Conservation (phyloP, 1,284 basidiomycete species). For the Vanrija humicola region DNA sequence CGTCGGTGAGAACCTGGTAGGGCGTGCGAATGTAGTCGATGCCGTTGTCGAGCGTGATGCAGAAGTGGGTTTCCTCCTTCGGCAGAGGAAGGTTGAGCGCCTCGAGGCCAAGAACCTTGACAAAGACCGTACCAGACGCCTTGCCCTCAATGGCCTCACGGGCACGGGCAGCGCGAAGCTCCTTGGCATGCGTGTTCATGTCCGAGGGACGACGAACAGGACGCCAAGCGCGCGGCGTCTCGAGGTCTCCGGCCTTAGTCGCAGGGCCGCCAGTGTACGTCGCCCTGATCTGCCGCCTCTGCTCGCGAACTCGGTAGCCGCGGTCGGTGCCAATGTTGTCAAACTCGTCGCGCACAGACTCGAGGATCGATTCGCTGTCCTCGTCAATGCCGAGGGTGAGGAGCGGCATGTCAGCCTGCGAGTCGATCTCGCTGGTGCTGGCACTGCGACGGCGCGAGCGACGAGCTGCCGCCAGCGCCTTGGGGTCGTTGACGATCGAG, state of each 20-base stretch:
- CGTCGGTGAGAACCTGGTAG: constrained; percentile 61
- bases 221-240: constrained; percentile 80
- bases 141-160: constrained; percentile 68
- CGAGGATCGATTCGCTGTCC: constrained; percentile 37
- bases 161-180: constrained; percentile 73
- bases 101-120: constrained; percentile 83
- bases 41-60: constrained; percentile 92
- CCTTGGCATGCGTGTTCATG: constrained; percentile 90
- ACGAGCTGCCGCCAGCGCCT: constrained; percentile 11
- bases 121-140: constrained; percentile 85
- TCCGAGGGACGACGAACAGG: constrained; percentile 83
- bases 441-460: constrained; percentile 38
- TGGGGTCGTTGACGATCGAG: constrained; percentile 9
- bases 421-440: constrained; percentile 35
- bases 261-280: constrained; percentile 66
- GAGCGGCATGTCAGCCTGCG: constrained; percentile 22
- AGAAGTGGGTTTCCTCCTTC: constrained; percentile 65
- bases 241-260: constrained; percentile 66
- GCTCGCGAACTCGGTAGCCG: constrained; percentile 63
- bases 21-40: constrained; percentile 95
- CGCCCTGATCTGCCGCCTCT: constrained; percentile 67
- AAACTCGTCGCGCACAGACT: constrained; percentile 43
- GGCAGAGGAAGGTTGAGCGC: constrained; percentile 71
- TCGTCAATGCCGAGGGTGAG: constrained; percentile 42
- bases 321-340: constrained; percentile 44